Evolutionary conservation across 129 eudicot species (phyloP).

Genomic region (carrot (Daucus carota)): DH1_v3.0 NC_030389.2:15166501-15167000

Average conservation of each 20-base stretch:
- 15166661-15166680: no score
- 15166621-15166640: background rate
- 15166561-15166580: no score
- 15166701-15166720: background rate
- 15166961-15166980: no score
- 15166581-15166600: no score
- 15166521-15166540: background rate
- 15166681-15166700: no score
- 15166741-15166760: background rate
- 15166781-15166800: background rate
- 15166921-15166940: no score
- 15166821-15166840: background rate
- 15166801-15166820: background rate
- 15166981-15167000: no score
- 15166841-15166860: background rate
- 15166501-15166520: slow-evolving; percentile 25
- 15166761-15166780: background rate
- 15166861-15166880: no score
- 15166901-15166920: background rate
- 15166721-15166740: background rate
- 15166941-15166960: no score
- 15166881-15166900: background rate
- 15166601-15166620: background rate
- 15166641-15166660: no score
- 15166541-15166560: no score